Percentiles rank a stretch among this genome's conserved stretches.
phyloP scores from a whole-genome alignment of 768 basidiomycete species.

The Brasilioporus rufonigricans region DNA sequence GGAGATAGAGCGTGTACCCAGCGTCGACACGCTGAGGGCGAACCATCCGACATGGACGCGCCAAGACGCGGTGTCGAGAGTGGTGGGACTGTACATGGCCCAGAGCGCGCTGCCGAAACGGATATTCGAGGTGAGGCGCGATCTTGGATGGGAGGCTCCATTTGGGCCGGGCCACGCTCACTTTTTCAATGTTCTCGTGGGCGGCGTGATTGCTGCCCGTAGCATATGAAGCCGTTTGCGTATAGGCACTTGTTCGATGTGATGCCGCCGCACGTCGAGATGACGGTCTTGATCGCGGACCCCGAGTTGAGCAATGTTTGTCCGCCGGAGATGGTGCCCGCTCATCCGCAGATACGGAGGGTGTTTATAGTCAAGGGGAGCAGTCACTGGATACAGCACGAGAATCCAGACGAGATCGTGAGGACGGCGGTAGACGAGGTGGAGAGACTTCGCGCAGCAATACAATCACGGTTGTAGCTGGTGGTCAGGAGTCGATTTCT shows the following conservation, averaged over 20 bases:
- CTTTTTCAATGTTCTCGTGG: no score
- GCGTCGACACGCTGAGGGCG: neutral
- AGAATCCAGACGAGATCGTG: slow-evolving; percentile 5
- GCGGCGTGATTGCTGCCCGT: neutral
- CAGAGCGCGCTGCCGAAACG: neutral
- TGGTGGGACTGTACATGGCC: slow-evolving; percentile 9
- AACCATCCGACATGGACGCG: slow-evolving; percentile 17
- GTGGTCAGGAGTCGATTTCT: no score
- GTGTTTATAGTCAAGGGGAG: slow-evolving; percentile 5
- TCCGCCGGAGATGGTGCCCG: neutral
- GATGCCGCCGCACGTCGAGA: slow-evolving; percentile 3
- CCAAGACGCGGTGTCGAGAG: slow-evolving; percentile 10
- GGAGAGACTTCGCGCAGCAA: slow-evolving; percentile 9
- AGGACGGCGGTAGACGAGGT: slow-evolving; percentile 4
- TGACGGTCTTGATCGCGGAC: slow-evolving; percentile 17
- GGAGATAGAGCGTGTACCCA: neutral
- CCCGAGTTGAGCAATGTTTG: slow-evolving; percentile 1
- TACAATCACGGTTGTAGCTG: no score
- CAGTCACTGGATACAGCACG: slow-evolving; percentile 18
- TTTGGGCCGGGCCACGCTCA: no score
- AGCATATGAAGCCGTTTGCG: slow-evolving; percentile 18
- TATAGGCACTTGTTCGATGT: slow-evolving; percentile 7
- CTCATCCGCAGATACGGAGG: neutral
- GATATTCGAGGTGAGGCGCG: neutral
- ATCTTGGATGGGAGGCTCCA: no score